Base-by-base conservation (phyloP, 2,329 filamentous ascomycete species). In the Penicillium rolfsii region DNA sequence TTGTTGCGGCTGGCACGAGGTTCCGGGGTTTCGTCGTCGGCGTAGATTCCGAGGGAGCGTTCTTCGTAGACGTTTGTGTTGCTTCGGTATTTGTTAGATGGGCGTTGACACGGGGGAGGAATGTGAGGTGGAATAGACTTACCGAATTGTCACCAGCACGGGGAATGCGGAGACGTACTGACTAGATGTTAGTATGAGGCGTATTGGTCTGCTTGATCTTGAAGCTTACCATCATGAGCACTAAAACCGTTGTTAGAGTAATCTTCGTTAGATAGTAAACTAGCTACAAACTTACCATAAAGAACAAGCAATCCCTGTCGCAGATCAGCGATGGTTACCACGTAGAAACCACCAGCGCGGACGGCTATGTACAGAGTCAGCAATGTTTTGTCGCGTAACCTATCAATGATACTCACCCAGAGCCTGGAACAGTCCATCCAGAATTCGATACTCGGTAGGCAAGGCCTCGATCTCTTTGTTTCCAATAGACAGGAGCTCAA, bases 11-110 rank as follows among this genome's bases (percentile, higher is more conserved):
- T 60, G 24, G 64, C 67, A 11, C 61, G 62, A 7, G 66, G 63
- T 12, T 68, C 64, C 19, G 61, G 52, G 6, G 59, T 52, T 43
- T 70, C 61, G 48, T 80, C 75, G 11, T 75, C 68, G 40, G 74
- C 73, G 58, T 75, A 77, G 28, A 77, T 74, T 0, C 87, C 87
- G 1, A 91, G 78, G 0, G 85, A 87, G 6, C 86, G 81, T 68
- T 91, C 88, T 71, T 91, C 88, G 70, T 91, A 91, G 33, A 89
- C 85, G 69, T 91, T 91, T 43, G 87, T 89, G 70, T 88, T 86
- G 30, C 88, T 84, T 22, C 28, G 4, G 7, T 4, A n/a, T n/a
- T 9, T 45, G 45, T 64, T 52, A 66, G 63, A 28, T 45, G 22
- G 43, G 26, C 22, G 24, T 16, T 41, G 16, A 9, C n/a, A n/a